A percentile compares a stretch with the other conserved stretches of the same genome.
Conservation (phyloP, 768 basidiomycete species). For the Serendipita vermifera region DNA sequence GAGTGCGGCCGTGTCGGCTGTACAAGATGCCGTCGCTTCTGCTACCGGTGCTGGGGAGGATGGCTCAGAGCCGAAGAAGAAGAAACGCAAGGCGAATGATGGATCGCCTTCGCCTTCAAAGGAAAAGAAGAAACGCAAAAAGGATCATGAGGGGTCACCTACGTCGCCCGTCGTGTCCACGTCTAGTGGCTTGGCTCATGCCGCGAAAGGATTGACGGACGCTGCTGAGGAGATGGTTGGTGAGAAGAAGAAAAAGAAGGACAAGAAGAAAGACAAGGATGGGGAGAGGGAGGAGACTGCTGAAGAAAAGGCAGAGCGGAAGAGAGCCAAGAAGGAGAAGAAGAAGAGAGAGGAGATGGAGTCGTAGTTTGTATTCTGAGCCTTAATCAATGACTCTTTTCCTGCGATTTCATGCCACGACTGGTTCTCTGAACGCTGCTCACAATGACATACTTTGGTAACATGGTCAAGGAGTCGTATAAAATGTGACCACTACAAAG, state of each 20-base stretch:
- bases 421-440: too few species aligned
- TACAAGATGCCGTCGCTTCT: neutral
- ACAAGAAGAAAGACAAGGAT: constrained; percentile 36
- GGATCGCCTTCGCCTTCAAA: constrained; percentile 15
- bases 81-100: constrained; percentile 61
- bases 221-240: constrained; percentile 36
- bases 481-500: too few species aligned
- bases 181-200: constrained; percentile 30
- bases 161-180: constrained; percentile 33
- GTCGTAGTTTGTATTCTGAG: too few species aligned
- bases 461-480: too few species aligned
- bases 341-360: constrained; percentile 36
- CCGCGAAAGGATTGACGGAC: constrained; percentile 32
- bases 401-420: too few species aligned
- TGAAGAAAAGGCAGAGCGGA: constrained; percentile 33
- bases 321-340: constrained; percentile 56
- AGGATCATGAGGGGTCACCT: constrained; percentile 27
- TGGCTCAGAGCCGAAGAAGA: constrained; percentile 50
- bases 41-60: constrained; percentile 15
- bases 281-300: constrained; percentile 48
- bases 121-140: constrained; percentile 22
- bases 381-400: too few species aligned
- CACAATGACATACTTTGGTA: too few species aligned
- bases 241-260: constrained; percentile 35
- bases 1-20: constrained; percentile 17